Evolutionary conservation across 2,329 filamentous ascomycete genomes (phyloP).

Genomic region (Remersonia thermophila): DNA sequence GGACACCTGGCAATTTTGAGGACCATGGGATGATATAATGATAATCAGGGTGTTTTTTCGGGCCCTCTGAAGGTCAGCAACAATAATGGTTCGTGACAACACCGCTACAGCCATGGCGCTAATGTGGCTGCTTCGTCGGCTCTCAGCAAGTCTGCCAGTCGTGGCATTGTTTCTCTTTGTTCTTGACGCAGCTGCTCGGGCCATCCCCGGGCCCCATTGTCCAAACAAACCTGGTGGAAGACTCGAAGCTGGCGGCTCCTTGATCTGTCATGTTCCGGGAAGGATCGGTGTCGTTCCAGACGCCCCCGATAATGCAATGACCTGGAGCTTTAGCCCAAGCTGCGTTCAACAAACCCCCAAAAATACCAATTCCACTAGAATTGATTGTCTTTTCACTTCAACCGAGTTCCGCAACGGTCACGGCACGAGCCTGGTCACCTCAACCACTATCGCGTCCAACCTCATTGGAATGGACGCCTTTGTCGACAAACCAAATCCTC

Average conservation of each 20-base stretch:
- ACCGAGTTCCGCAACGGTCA: conserved; percentile 14
- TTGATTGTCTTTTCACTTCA: conserved; percentile 15
- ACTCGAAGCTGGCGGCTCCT: no score
- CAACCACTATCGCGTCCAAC: conserved; percentile 19
- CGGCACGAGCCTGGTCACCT: conserved; percentile 24
- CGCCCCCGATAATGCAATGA: background rate
- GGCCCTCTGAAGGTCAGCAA: no score
- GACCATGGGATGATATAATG: no score
- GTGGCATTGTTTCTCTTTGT: no score
- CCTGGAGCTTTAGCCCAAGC: conserved; percentile 8
- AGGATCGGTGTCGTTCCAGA: background rate
- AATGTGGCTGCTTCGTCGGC: no score
- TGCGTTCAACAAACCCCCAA: conserved; percentile 2
- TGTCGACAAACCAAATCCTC: conserved; percentile 16
- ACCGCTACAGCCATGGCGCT: no score
- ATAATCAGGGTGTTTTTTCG: no score
- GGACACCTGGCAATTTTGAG: no score
- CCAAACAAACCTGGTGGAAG: background rate
- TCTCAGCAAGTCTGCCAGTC: no score
- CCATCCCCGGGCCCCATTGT: background rate
- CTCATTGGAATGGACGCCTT: conserved; percentile 19
- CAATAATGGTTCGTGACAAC: no score
- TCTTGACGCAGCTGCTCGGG: background rate
- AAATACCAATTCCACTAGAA: background rate
- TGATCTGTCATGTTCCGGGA: conserved; percentile 2